Conservation (phyloP, 2,329 filamentous ascomycete genomes). For the Lachnum nothofagi region DNA sequence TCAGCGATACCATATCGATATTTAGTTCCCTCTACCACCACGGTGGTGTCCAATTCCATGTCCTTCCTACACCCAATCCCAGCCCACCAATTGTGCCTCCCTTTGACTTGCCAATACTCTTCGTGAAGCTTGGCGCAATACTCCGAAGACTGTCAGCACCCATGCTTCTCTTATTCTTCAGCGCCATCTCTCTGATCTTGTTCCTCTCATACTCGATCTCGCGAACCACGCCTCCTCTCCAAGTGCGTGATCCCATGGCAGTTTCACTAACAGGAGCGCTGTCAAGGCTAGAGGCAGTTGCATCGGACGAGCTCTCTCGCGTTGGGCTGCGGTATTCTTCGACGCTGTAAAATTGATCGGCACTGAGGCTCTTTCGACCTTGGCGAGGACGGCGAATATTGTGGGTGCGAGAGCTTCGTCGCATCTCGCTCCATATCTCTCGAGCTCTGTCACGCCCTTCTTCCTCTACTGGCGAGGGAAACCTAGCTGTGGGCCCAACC, state of each 20-base stretch:
- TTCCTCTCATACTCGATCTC: constrained; percentile 15
- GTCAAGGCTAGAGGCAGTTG: constrained; percentile 7
- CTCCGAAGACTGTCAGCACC: constrained; percentile 24
- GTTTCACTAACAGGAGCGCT: background rate
- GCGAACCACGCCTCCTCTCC: background rate
- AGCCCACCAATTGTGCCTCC: constrained; percentile 9
- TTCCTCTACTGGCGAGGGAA: background rate
- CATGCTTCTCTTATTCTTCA: constrained; percentile 25
- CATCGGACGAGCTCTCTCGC: constrained; percentile 11
- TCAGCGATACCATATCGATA: background rate
- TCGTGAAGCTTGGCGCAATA: constrained; percentile 22
- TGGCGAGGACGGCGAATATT: constrained; percentile 10
- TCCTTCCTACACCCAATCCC: constrained; percentile 12
- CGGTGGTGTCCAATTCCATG: constrained; percentile 18
- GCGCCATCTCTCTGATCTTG: constrained; percentile 20
- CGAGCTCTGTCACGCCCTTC: constrained; percentile 26
- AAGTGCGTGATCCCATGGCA: background rate
- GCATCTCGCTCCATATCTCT: constrained; percentile 32
- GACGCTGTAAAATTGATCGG: constrained; percentile 21
- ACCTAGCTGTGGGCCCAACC: constrained; percentile 1
- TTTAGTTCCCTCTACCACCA: constrained; percentile 14
- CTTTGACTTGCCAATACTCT: constrained; percentile 9
- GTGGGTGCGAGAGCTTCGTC: constrained; percentile 22
- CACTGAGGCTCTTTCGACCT: constrained; percentile 18
- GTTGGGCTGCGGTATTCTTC: constrained; percentile 13